phyloP scores from a whole-genome alignment of 1,284 basidiomycete species.

The Trichosporon sp. region DNA sequence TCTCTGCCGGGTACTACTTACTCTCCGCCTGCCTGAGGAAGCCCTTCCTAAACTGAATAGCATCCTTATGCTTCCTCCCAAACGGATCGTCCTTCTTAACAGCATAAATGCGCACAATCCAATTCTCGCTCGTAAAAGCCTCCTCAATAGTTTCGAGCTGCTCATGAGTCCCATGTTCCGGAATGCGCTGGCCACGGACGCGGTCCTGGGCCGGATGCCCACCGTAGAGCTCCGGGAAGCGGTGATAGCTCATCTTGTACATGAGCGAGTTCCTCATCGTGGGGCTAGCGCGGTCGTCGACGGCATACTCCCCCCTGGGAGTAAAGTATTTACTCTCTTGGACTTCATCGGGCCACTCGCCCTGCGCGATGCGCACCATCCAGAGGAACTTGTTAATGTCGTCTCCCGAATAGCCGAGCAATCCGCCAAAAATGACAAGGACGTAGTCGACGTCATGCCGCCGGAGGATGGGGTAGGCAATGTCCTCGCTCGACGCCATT shows the following conservation, averaged over 20 bases:
- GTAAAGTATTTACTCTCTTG: constrained; percentile 94
- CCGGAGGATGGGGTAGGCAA: constrained; percentile 91
- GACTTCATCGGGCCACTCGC: constrained; percentile 98
- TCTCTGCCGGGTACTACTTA: background rate
- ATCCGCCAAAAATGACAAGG: constrained; percentile 93
- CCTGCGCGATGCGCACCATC: constrained; percentile 97
- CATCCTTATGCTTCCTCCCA: constrained; percentile 78
- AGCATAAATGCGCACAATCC: constrained; percentile 95
- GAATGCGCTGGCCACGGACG: constrained; percentile 74
- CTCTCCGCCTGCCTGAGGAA: background rate
- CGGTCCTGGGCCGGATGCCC: constrained; percentile 68
- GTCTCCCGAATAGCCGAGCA: constrained; percentile 95
- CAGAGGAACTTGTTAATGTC: constrained; percentile 99
- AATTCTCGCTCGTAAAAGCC: constrained; percentile 95
- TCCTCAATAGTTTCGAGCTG: constrained; percentile 82
- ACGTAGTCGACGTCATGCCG: constrained; percentile 99
- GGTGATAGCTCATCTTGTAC: constrained; percentile 98
- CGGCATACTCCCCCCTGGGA: constrained; percentile 83
- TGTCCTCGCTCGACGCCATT: constrained; percentile 90
- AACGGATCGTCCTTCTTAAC: constrained; percentile 92
- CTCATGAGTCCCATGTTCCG: constrained; percentile 58
- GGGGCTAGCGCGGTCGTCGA: constrained; percentile 77
- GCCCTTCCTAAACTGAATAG: constrained; percentile 71
- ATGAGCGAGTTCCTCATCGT: constrained; percentile 96
- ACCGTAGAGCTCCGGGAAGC: constrained; percentile 82